Evolutionary conservation across 441 rosid genomes (phyloP).

Genomic region (Pelargonium citronellum): DNA sequence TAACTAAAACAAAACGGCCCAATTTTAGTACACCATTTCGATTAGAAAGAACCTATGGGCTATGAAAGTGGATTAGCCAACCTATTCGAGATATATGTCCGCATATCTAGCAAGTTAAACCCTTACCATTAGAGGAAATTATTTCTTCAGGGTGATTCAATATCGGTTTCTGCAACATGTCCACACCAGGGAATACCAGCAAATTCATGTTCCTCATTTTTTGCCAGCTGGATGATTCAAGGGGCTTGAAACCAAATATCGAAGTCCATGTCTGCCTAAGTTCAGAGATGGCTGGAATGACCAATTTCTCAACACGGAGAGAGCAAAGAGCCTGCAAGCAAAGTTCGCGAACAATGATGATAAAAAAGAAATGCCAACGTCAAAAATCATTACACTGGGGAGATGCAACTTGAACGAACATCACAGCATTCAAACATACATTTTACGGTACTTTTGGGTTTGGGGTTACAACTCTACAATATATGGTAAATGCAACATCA

Average conservation of each 20-base stretch:
- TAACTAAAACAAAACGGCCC: not conserved
- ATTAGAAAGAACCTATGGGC: not conserved
- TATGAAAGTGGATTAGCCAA: no score
- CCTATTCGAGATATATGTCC: not conserved
- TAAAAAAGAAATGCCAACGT: no score
- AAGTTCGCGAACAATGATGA: no score
- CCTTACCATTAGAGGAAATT: constrained; percentile 32
- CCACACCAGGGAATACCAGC: constrained; percentile 86
- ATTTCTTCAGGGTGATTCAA: constrained; percentile 25
- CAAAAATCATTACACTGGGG: no score
- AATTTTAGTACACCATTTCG: no score
- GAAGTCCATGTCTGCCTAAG: constrained; percentile 81
- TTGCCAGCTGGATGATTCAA: constrained; percentile 38
- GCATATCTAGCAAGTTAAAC: not conserved
- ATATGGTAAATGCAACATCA: no score
- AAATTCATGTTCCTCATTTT: constrained; percentile 57
- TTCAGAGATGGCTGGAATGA: constrained; percentile 90
- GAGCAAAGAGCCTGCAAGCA: constrained; percentile 59
- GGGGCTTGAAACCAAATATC: constrained; percentile 70
- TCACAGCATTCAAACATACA: no score
- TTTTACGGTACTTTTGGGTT: no score
- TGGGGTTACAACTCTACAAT: no score
- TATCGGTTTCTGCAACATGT: constrained; percentile 71
- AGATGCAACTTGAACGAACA: no score
- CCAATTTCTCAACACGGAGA: constrained; percentile 66